Conservation (phyloP, 2,329 filamentous ascomycete genomes). For the Aspergillus fructus region DNA sequence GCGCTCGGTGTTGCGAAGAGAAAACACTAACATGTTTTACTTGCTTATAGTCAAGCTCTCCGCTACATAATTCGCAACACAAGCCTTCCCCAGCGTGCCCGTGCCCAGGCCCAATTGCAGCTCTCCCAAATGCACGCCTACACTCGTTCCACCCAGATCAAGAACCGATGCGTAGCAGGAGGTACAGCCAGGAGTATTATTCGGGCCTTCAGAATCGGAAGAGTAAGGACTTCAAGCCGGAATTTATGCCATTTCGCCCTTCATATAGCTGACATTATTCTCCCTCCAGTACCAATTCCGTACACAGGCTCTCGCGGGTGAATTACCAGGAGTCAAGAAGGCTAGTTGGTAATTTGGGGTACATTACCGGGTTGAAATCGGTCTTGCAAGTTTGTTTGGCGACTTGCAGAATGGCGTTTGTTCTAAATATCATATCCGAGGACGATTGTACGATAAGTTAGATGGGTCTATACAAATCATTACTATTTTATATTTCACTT, state of each 20-base stretch:
- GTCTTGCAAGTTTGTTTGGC: conserved; percentile 20
- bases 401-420: conserved; percentile 29
- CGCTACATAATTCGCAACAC: conserved; percentile 94
- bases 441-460: conserved; percentile 13
- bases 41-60: conserved; percentile 71
- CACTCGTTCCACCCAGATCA: conserved; percentile 88
- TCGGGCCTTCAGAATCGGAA: conserved; percentile 84
- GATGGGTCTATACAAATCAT: conserved; percentile 5
- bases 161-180: conserved; percentile 87
- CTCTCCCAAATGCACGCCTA: conserved; percentile 95
- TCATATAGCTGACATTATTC: background rate
- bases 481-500: background rate
- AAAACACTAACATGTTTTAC: background rate
- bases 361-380: conserved; percentile 10
- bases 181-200: conserved; percentile 91
- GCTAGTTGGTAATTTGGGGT: conserved; percentile 75
- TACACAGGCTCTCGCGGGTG: conserved; percentile 79
- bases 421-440: conserved; percentile 10
- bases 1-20: background rate
- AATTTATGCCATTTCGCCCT: too few species aligned
- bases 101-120: conserved; percentile 90
- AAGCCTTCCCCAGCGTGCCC: conserved; percentile 73
- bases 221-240: conserved; percentile 59
- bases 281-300: conserved; percentile 80
- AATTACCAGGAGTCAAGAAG: conserved; percentile 89